Conservation (phyloP, 805 yeast species). For the Suhomyces sp. region DNA sequence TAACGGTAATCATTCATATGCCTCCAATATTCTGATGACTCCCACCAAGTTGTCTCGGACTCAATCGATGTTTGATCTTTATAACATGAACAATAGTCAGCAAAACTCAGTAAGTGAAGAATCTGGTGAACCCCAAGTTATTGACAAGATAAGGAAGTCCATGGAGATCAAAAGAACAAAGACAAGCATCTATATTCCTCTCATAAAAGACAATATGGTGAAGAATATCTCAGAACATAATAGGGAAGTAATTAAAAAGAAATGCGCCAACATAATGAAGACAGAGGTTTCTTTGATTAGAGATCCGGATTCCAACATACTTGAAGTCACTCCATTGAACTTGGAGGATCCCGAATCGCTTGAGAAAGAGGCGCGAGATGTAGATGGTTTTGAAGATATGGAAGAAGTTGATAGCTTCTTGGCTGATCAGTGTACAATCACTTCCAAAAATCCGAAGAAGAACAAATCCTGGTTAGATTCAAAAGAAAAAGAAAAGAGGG, state of each 20-base stretch:
- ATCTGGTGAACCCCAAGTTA: not conserved
- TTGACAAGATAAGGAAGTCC: not conserved
- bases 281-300: not conserved
- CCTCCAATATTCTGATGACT: slow-evolving; percentile 5
- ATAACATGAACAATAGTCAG: slow-evolving; percentile 7
- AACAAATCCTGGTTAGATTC: not conserved
- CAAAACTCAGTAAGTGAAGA: not conserved
- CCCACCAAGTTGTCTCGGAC: slow-evolving; percentile 28
- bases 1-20: not conserved
- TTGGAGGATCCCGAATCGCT: not conserved
- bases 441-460: slow-evolving; percentile 1
- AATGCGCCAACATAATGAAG: slow-evolving; percentile 26
- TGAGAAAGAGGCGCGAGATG: not conserved
- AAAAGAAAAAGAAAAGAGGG: not conserved
- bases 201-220: slow-evolving; percentile 13
- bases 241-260: slow-evolving; percentile 14
- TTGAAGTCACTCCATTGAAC: slow-evolving; percentile 5
- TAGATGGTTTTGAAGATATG: slow-evolving; percentile 3
- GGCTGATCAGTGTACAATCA: slow-evolving; percentile 11
- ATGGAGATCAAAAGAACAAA: slow-evolving; percentile 13
- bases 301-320: not conserved
- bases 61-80: slow-evolving; percentile 34
- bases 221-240: slow-evolving; percentile 21
- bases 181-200: slow-evolving; percentile 21
- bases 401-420: slow-evolving; percentile 5